These are phyloP conservation scores for Citrullus colocynthis DNA, from an alignment of 306 rosid species.

Conservation along the genomic window DNA sequence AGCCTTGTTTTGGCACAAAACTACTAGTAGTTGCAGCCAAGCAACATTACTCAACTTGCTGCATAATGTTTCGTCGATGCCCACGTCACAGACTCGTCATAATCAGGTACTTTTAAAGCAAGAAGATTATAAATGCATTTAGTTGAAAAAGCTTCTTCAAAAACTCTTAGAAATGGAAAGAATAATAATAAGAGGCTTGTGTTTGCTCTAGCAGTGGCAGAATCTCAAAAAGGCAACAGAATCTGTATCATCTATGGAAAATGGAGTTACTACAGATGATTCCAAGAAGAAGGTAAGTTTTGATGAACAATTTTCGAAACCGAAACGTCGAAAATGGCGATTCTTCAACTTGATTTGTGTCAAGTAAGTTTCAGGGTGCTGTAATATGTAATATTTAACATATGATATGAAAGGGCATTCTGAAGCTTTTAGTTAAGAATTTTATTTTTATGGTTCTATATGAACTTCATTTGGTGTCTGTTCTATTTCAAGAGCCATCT, in stretches of 20 bases:
- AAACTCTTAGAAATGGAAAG: background rate
- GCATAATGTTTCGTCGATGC: slow-evolving; percentile 11
- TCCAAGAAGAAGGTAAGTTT: background rate
- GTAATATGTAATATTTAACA: background rate
- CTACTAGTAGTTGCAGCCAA: slow-evolving; percentile 9
- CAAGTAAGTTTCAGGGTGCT: background rate
- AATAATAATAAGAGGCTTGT: background rate
- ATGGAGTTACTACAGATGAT: background rate
- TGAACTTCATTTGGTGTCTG: background rate
- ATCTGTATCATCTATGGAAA: background rate
- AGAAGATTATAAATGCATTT: background rate
- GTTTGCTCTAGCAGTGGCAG: background rate
- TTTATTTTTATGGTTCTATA: background rate
- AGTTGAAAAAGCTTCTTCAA: background rate
- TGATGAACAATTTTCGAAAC: background rate
- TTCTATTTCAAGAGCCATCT: background rate
- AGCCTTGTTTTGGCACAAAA: slow-evolving; percentile 14
- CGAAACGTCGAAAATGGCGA: background rate
- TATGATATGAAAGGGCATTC: background rate
- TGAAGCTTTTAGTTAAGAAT: background rate
- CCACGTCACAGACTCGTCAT: background rate
- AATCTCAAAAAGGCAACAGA: background rate
- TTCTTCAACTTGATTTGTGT: background rate
- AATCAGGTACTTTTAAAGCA: background rate
- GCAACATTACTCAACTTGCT: slow-evolving; percentile 11